Percentiles rank a stretch among this genome's conserved stretches.
Evolutionary conservation across 306 rosid genomes (phyloP).

Genomic region (Rosa persica): DNA sequence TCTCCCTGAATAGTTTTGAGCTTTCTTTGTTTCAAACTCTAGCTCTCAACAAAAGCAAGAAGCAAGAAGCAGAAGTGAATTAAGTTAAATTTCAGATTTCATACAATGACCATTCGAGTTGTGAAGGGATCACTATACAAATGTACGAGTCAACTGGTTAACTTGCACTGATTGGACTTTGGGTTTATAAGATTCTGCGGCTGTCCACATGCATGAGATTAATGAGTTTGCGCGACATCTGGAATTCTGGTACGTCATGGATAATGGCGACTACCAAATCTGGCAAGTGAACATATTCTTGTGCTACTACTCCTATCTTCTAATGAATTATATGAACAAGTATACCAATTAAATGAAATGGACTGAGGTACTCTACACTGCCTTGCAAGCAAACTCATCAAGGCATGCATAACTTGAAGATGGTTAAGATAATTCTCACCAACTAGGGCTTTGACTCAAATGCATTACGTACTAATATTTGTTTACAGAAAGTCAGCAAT

Average conservation of each 20-base stretch:
- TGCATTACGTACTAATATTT: neutral
- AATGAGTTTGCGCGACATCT: neutral
- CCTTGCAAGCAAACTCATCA: slow-evolving; percentile 6
- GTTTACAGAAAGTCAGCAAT: neutral
- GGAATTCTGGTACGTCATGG: neutral
- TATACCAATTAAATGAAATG: neutral
- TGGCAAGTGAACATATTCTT: neutral
- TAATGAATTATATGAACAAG: neutral
- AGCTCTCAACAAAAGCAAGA: too few species aligned
- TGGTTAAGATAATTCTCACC: neutral
- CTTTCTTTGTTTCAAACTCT: too few species aligned
- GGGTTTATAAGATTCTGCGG: neutral
- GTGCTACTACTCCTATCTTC: too few species aligned
- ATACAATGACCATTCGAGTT: neutral
- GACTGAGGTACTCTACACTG: neutral
- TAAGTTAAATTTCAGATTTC: neutral
- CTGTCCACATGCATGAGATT: neutral
- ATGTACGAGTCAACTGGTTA: neutral
- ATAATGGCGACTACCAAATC: neutral
- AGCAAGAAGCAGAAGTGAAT: neutral
- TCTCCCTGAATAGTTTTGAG: too few species aligned
- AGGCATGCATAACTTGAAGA: neutral
- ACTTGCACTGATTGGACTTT: neutral
- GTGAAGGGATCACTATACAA: neutral
- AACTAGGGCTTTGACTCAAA: neutral